Percentiles rank a stretch among this genome's conserved stretches.
Evolutionary conservation across 768 basidiomycete genomes (phyloP).

Genomic region (Podaxis carcinomalis): DNA sequence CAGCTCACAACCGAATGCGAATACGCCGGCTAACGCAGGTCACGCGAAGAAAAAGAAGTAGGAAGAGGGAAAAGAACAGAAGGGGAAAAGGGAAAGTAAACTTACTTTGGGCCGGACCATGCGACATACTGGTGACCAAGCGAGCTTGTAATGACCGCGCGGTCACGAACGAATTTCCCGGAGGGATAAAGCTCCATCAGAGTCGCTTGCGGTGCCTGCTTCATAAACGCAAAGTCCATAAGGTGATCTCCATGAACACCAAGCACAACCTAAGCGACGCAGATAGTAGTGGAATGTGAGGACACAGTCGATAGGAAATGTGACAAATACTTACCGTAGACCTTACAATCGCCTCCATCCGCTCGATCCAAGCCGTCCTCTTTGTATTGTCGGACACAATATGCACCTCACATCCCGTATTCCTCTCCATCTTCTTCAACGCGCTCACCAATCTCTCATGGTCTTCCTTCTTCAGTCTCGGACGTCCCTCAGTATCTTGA

Average conservation of each 20-base stretch:
- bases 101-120: slow-evolving; percentile 44
- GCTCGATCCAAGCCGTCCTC: slow-evolving; percentile 53
- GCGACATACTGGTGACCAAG: slow-evolving; percentile 56
- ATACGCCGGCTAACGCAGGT: neutral
- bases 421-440: slow-evolving; percentile 45
- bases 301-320: neutral
- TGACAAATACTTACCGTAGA: slow-evolving; percentile 54
- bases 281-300: slow-evolving; percentile 7
- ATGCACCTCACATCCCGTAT: slow-evolving; percentile 51
- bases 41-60: neutral
- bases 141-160: slow-evolving; percentile 50
- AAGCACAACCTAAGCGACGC: slow-evolving; percentile 44
- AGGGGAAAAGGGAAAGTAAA: neutral
- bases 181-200: slow-evolving; percentile 77
- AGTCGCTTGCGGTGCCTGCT: slow-evolving; percentile 50
- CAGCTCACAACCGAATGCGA: neutral
- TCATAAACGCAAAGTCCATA: slow-evolving; percentile 69
- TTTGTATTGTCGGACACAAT: slow-evolving; percentile 45
- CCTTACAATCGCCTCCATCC: slow-evolving; percentile 59
- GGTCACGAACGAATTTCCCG: slow-evolving; percentile 60
- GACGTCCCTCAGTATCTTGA: slow-evolving; percentile 33
- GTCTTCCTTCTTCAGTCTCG: slow-evolving; percentile 48
- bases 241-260: slow-evolving; percentile 59
- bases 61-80: neutral
- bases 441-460: slow-evolving; percentile 60